Evolutionary conservation across 495 filamentous ascomycete species (phyloP), one percentile per base, ranked within the genome.

Genomic region (Neurospora tetrasperma): DNA sequence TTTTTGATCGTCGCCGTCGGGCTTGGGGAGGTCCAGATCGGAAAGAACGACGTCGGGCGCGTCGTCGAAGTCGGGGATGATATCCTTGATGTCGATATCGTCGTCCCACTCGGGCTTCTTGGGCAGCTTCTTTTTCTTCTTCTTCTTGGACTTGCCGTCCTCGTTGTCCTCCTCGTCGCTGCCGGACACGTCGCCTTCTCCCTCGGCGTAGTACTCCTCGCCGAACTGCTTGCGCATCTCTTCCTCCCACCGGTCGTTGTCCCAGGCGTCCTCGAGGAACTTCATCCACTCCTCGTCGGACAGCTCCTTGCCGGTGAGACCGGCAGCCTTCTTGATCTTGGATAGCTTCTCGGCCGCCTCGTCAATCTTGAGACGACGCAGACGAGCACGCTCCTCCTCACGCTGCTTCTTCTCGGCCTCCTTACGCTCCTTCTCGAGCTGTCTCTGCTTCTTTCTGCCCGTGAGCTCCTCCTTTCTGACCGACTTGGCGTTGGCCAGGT

Each of bases 21-120:
- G 54, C 27, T 62, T 62, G 40, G 86, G 84, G 23, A 83, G 82
- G 6, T 87, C 85, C 27, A 83, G 82, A 71, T 90, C 86, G 3
- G 88, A 87, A 3, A 90, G 81, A 1, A 84, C 83, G 68, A 91
- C 80, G 0, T 81, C 78, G 31, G 89, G 88, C 14, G 85, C 84
- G 41, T 90, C 89, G 16, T 92, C 88, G 77, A 96, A 98, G 73
- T 96, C 93, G 3, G 94, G 94, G 46, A 97, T 82, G 40, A 99
- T 82, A 79, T 99, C 95, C 39, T 90, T 91, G 83, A 98, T 98
- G 77, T 97, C 94, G 77, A 98, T 97, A 77, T 99, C 96, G 76
- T 97, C 93, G 73, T 97, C 92, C 93, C 94, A 99, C 71, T 90
- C 92, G 23, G 96, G 96, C 85, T 99, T 99, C 85, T 93, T 96